A percentile compares a stretch with the other conserved stretches of the same genome.
phyloP scores from a whole-genome alignment of 2,329 filamentous ascomycete genomes.

The Pleomassaria siparia region DNA sequence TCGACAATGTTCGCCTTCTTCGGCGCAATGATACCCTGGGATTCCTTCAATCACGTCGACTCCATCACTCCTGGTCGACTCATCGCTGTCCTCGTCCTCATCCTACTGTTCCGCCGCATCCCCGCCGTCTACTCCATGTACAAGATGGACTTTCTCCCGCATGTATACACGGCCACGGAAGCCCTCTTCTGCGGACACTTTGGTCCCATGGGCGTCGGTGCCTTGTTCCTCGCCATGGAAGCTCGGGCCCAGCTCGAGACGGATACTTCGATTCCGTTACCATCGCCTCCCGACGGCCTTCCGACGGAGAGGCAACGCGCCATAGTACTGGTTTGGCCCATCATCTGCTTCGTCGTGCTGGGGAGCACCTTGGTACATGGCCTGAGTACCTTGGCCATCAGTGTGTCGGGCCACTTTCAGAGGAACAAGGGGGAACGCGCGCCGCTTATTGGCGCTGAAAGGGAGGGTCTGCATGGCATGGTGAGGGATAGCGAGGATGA shows the following conservation, averaged over 20 bases:
- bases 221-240: conserved; percentile 59
- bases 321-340: conserved; percentile 54
- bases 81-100: conserved; percentile 50
- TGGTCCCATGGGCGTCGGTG: conserved; percentile 60
- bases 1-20: conserved; percentile 59
- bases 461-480: conserved; percentile 54
- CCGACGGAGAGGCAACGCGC: conserved; percentile 40
- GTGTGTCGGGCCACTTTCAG: conserved; percentile 51
- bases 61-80: conserved; percentile 48
- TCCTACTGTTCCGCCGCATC: conserved; percentile 55
- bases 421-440: conserved; percentile 51
- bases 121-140: conserved; percentile 54
- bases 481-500: conserved; percentile 44
- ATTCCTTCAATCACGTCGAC: conserved; percentile 41
- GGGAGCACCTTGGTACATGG: conserved; percentile 59
- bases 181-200: conserved; percentile 60
- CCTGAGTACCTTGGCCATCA: conserved; percentile 54
- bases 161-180: conserved; percentile 54
- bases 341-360: conserved; percentile 58
- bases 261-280: conserved; percentile 47
- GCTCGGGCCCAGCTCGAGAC: conserved; percentile 56
- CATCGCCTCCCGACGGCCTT: conserved; percentile 44
- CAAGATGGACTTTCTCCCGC: conserved; percentile 46
- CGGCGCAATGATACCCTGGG: conserved; percentile 57
- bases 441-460: conserved; percentile 53